These are phyloP conservation scores for Tinospora cordifolia DNA, from an alignment of 164 flowering plant species.

Conservation along the genomic window DNA sequence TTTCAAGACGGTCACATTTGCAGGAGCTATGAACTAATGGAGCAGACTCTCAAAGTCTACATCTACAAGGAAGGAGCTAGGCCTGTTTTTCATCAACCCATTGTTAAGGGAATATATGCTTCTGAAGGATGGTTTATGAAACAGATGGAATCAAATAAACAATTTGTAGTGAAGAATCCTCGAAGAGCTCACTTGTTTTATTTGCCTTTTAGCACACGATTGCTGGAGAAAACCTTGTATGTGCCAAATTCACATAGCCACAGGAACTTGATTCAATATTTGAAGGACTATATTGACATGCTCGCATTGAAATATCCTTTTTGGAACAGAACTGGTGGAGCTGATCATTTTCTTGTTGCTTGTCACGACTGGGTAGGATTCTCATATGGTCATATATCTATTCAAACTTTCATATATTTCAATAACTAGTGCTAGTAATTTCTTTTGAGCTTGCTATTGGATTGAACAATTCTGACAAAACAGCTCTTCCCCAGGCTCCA, in stretches of 20 bases:
- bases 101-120: slow-evolving; percentile 40
- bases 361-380: slow-evolving; percentile 40
- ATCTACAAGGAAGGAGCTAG: slow-evolving; percentile 14
- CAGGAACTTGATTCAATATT: slow-evolving; percentile 14
- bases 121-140: slow-evolving; percentile 21
- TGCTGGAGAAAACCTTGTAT: slow-evolving; percentile 12
- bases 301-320: slow-evolving; percentile 28
- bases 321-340: slow-evolving; percentile 35
- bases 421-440: not conserved
- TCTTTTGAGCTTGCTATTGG: not conserved
- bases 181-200: slow-evolving; percentile 20
- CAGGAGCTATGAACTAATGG: slow-evolving; percentile 18
- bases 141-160: slow-evolving; percentile 13
- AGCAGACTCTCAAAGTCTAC: slow-evolving; percentile 8
- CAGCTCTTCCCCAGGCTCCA: slow-evolving; percentile 21
- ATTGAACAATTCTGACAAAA: not conserved
- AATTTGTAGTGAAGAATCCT: slow-evolving; percentile 19
- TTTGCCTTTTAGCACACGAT: slow-evolving; percentile 25
- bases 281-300: slow-evolving; percentile 10
- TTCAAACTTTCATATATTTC: not conserved
- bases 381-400: slow-evolving; percentile 7
- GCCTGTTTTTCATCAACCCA: slow-evolving; percentile 15
- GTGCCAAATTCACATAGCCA: slow-evolving; percentile 11
- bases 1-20: slow-evolving; percentile 9
- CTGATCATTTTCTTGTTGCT: slow-evolving; percentile 37